Percentiles rank a stretch among this genome's conserved stretches.
phyloP scores from a whole-genome alignment of 805 yeast species.

The Hanseniaspora vineae region DNA sequence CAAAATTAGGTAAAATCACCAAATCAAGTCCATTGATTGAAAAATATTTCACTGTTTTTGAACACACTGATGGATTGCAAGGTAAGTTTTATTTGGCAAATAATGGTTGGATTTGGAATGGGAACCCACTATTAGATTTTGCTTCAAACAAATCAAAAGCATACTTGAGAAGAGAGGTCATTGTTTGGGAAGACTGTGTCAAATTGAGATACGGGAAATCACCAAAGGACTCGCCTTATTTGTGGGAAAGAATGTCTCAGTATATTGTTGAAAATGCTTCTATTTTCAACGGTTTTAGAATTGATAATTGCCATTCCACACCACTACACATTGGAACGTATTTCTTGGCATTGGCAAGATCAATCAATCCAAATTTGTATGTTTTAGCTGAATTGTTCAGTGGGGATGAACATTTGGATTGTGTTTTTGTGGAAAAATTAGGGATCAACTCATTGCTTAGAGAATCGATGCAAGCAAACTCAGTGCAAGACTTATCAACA shows the following conservation, averaged over 20 bases:
- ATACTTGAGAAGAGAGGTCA: slow-evolving; percentile 81
- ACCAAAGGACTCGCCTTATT: slow-evolving; percentile 73
- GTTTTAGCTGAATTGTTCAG: slow-evolving; percentile 91
- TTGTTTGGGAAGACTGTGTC: slow-evolving; percentile 96
- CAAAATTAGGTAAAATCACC: slow-evolving; percentile 57
- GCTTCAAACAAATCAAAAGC: slow-evolving; percentile 72
- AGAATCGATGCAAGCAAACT: slow-evolving; percentile 96
- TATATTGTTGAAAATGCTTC: slow-evolving; percentile 63
- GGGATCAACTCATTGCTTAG: slow-evolving; percentile 83
- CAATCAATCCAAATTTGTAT: slow-evolving; percentile 70
- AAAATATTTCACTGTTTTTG: slow-evolving; percentile 73
- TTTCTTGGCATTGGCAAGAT: slow-evolving; percentile 77
- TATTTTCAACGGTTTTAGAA: slow-evolving; percentile 75
- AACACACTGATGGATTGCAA: slow-evolving; percentile 30
- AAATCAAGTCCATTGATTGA: slow-evolving; percentile 56
- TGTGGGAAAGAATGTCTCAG: slow-evolving; percentile 80
- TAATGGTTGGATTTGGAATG: slow-evolving; percentile 99
- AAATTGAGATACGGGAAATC: slow-evolving; percentile 73
- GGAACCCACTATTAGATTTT: slow-evolving; percentile 85
- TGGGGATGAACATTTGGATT: slow-evolving; percentile 86
- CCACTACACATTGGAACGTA: slow-evolving; percentile 91
- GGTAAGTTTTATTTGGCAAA: slow-evolving; percentile 67
- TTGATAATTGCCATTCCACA: slow-evolving; percentile 93
- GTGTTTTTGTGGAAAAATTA: slow-evolving; percentile 76
- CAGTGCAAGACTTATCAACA: slow-evolving; percentile 72